These are phyloP conservation scores for Pseudozyma tsukubaensis DNA, from an alignment of 1,284 basidiomycete genomes.

Conservation along the genomic window DNA sequence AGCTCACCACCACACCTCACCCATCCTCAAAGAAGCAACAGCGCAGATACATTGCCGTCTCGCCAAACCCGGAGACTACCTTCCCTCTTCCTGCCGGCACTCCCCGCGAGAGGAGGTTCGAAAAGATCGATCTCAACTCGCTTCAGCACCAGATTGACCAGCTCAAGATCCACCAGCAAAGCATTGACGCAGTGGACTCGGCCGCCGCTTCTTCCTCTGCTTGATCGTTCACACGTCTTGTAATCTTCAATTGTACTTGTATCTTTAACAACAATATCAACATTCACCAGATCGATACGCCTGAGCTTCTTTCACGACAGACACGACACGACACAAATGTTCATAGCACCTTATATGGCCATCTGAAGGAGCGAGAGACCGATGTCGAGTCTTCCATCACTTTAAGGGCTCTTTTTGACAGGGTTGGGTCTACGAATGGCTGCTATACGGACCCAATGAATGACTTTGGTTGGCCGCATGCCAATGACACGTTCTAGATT, in stretches of 20 bases:
- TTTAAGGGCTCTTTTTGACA: no score
- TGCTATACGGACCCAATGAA: no score
- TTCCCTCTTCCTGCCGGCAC: conserved; percentile 49
- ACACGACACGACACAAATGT: no score
- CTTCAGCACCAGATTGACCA: conserved; percentile 50
- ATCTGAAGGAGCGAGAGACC: no score
- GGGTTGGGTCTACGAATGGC: no score
- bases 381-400: no score
- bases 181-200: conserved; percentile 9
- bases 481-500: not conserved
- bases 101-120: conserved; percentile 57
- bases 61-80: conserved; percentile 44
- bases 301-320: no score
- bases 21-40: conserved; percentile 56
- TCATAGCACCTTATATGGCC: no score
- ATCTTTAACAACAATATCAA: conserved; percentile 11
- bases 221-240: conserved; percentile 2
- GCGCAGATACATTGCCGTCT: conserved; percentile 65
- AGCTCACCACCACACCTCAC: conserved; percentile 48
- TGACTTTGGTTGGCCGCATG: no score
- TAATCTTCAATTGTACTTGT: conserved; percentile 34
- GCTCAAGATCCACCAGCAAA: conserved; percentile 46
- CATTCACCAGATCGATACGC: no score
- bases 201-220: conserved; percentile 10
- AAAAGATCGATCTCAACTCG: conserved; percentile 60